phyloP scores from a whole-genome alignment of 352 stramenopile genomes.

The Plasmopara halstedii region DNA sequence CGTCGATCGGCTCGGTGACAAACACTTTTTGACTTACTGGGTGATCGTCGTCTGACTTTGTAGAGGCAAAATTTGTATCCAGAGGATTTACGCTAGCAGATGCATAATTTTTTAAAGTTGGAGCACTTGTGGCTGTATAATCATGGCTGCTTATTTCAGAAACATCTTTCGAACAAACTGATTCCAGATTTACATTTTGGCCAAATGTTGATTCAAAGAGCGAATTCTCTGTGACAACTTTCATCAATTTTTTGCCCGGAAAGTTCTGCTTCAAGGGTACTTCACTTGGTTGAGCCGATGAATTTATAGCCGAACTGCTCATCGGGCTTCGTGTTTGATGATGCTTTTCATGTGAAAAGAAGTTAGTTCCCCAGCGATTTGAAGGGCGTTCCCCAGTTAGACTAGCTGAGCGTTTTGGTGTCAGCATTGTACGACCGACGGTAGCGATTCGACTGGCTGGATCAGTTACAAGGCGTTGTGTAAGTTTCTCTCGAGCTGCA shows the following conservation, averaged over 20 bases:
- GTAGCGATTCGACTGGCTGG: slow-evolving; percentile 12
- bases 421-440: slow-evolving; percentile 16
- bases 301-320: slow-evolving; percentile 14
- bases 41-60: slow-evolving; percentile 2
- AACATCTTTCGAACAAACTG: neutral
- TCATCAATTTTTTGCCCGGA: slow-evolving; percentile 11
- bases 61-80: neutral
- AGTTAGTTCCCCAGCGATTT: slow-evolving; percentile 30
- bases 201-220: slow-evolving; percentile 1
- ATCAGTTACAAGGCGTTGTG: slow-evolving; percentile 28
- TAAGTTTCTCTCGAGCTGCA: slow-evolving; percentile 22
- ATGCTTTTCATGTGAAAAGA: slow-evolving; percentile 23
- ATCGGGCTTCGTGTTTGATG: slow-evolving; percentile 25
- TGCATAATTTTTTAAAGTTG: slow-evolving; percentile 3
- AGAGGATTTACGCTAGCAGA: neutral
- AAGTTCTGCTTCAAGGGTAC: slow-evolving; percentile 8
- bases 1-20: slow-evolving; percentile 1
- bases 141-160: neutral
- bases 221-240: slow-evolving; percentile 8
- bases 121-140: slow-evolving; percentile 1
- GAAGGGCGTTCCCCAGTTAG: slow-evolving; percentile 11
- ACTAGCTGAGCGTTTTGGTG: slow-evolving; percentile 15
- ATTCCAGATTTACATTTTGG: slow-evolving; percentile 1
- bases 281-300: slow-evolving; percentile 4
- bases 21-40: neutral